Percentiles rank a stretch among this genome's conserved stretches.
Evolutionary conservation across 1,139 yeast species (phyloP).

Genomic region (Geotrichum klebahnii): DNA sequence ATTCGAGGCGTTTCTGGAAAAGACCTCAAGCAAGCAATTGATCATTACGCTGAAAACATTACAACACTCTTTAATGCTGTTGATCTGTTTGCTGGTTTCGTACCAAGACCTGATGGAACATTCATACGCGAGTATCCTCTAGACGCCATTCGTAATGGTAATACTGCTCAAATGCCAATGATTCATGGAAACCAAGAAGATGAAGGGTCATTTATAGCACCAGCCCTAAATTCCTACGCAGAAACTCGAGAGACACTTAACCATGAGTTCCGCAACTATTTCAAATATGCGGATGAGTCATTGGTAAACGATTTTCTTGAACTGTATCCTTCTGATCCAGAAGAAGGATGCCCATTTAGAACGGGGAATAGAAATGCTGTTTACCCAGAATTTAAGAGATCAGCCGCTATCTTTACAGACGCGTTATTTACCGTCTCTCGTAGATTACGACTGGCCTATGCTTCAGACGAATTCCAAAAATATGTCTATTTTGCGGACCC

Average conservation of each 20-base stretch:
- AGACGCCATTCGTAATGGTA: constrained; percentile 21
- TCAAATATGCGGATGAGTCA: constrained; percentile 11
- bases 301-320: constrained; percentile 9
- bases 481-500: constrained; percentile 18
- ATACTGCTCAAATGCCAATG: constrained; percentile 26
- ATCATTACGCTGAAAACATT: constrained; percentile 10
- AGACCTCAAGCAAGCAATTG: constrained; percentile 20
- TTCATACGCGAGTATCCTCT: constrained; percentile 20
- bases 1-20: constrained; percentile 22
- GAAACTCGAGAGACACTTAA: constrained; percentile 5
- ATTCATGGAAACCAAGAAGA: constrained; percentile 29
- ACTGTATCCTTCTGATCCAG: constrained; percentile 25
- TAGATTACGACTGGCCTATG: constrained; percentile 19
- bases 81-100: constrained; percentile 22
- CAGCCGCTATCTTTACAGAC: constrained; percentile 26
- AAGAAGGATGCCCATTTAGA: constrained; percentile 27
- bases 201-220: constrained; percentile 28
- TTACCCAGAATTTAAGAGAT: constrained; percentile 24
- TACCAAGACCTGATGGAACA: constrained; percentile 27
- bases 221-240: not conserved
- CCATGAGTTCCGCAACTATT: not conserved
- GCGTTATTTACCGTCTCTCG: constrained; percentile 27
- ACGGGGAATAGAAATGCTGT: constrained; percentile 23
- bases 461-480: not conserved
- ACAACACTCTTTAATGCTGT: constrained; percentile 20